These are phyloP conservation scores for Boletus rex-veris DNA, from an alignment of 768 basidiomycete genomes.

Conservation along the genomic window DNA sequence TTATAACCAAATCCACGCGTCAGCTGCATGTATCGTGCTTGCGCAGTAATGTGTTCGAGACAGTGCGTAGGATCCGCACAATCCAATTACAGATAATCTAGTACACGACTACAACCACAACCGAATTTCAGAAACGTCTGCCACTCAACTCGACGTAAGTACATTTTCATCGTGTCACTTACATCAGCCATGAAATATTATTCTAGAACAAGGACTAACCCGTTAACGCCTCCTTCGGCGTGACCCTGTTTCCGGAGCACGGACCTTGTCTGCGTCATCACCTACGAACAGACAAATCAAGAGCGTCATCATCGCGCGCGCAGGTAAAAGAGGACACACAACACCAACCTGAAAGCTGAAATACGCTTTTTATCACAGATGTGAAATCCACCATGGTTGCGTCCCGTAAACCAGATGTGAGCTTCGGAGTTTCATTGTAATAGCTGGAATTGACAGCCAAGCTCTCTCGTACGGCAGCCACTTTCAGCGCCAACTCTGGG, in stretches of 20 bases:
- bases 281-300: not conserved
- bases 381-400: constrained; percentile 14
- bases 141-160: constrained; percentile 8
- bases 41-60: not conserved
- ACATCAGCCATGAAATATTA: too few relatives aligned
- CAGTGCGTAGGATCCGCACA: not conserved
- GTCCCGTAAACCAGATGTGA: not conserved
- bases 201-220: too few relatives aligned
- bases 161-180: not conserved
- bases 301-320: not conserved
- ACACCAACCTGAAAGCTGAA: constrained; percentile 7
- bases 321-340: not conserved
- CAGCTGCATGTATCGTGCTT: constrained; percentile 7
- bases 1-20: constrained; percentile 9
- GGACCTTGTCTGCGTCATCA: not conserved
- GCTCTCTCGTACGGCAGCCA: constrained; percentile 24
- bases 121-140: not conserved
- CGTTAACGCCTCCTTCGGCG: not conserved
- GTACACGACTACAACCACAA: not conserved
- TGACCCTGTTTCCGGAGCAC: not conserved
- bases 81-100: constrained; percentile 1
- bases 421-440: fast-evolving
- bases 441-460: fast-evolving
- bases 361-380: constrained; percentile 5
- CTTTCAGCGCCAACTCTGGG: constrained; percentile 16